A percentile compares a stretch with the other conserved stretches of the same genome.
Evolutionary conservation across 768 basidiomycete genomes (phyloP).

Genomic region (Hemileccinum rubropunctum): DNA sequence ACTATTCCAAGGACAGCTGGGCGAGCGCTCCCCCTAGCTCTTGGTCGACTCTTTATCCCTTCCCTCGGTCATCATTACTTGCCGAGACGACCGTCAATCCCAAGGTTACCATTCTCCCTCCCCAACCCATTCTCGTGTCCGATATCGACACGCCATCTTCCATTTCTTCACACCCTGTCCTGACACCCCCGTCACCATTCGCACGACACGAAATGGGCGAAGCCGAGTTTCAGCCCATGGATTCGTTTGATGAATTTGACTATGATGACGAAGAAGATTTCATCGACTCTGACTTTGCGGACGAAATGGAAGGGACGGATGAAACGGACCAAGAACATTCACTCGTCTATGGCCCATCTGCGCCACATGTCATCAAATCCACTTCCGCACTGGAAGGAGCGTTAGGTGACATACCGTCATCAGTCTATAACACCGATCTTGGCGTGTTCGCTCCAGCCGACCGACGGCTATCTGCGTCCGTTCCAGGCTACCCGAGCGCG

Average conservation of each 20-base stretch:
- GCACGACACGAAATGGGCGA: conserved; percentile 13
- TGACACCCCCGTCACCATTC: conserved; percentile 32
- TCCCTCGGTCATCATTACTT: conserved; percentile 14
- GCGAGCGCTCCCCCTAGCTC: conserved; percentile 8
- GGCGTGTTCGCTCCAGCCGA: conserved; percentile 20
- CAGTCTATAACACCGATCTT: conserved; percentile 9
- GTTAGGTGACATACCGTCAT: conserved; percentile 22
- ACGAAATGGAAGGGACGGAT: conserved; percentile 32
- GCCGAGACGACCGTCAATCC: conserved; percentile 24
- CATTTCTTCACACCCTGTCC: conserved; percentile 30
- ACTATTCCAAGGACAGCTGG: conserved; percentile 22
- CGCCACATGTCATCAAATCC: conserved; percentile 27
- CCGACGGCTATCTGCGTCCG: conserved; percentile 31
- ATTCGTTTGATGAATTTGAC: conserved; percentile 31
- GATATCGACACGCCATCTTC: conserved; percentile 33
- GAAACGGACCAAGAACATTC: conserved; percentile 13
- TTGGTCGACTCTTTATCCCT: conserved; percentile 21
- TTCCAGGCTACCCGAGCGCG: conserved; percentile 28
- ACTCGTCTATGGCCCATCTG: conserved; percentile 20
- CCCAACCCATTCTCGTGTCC: conserved; percentile 19
- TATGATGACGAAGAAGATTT: conserved; percentile 32
- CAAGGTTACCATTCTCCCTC: conserved; percentile 27
- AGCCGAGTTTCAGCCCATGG: conserved; percentile 17
- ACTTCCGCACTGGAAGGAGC: conserved; percentile 33
- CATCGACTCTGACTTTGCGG: conserved; percentile 30